phyloP scores from a whole-genome alignment of 768 basidiomycete genomes.

The Mycena indigotica region DNA sequence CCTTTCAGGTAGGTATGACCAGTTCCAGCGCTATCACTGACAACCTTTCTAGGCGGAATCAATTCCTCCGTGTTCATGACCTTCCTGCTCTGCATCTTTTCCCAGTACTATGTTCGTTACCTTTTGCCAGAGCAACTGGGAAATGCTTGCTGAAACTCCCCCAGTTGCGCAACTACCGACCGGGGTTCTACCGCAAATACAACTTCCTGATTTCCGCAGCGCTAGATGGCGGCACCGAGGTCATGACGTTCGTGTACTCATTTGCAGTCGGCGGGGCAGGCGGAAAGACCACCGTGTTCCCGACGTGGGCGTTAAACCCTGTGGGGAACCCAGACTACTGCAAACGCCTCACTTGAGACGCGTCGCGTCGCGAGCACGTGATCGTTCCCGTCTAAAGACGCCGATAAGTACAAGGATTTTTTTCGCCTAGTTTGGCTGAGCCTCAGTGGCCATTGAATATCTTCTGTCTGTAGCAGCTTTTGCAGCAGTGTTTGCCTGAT shows the following conservation, averaged over 20 bases:
- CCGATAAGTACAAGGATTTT: no score
- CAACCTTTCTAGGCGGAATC: slow-evolving; percentile 47
- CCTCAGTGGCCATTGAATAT: not conserved
- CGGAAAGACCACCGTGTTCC: slow-evolving; percentile 12
- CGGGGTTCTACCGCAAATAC: slow-evolving; percentile 53
- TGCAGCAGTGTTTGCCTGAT: no score
- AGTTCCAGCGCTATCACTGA: not conserved
- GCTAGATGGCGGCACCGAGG: slow-evolving; percentile 54
- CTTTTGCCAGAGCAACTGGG: not conserved
- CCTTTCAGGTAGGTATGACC: slow-evolving; percentile 37
- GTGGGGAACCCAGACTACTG: slow-evolving; percentile 28
- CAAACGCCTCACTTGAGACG: slow-evolving; percentile 23
- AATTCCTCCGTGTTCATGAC: slow-evolving; percentile 54
- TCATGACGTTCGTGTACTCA: slow-evolving; percentile 30
- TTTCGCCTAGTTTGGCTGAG: not conserved
- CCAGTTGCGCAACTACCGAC: slow-evolving; percentile 40
- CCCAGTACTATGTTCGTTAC: slow-evolving; percentile 40
- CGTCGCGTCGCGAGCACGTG: not conserved
- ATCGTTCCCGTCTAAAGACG: not conserved
- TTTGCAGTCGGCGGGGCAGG: slow-evolving; percentile 37
- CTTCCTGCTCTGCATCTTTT: slow-evolving; percentile 48
- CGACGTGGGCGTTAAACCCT: slow-evolving; percentile 25
- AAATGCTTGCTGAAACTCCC: not conserved
- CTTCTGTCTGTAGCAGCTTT: no score
- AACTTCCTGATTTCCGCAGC: slow-evolving; percentile 56